Percentiles rank a stretch among this genome's conserved stretches.
Conservation (phyloP, 1,284 basidiomycete genomes). For the Malassezia brasiliensis region DNA sequence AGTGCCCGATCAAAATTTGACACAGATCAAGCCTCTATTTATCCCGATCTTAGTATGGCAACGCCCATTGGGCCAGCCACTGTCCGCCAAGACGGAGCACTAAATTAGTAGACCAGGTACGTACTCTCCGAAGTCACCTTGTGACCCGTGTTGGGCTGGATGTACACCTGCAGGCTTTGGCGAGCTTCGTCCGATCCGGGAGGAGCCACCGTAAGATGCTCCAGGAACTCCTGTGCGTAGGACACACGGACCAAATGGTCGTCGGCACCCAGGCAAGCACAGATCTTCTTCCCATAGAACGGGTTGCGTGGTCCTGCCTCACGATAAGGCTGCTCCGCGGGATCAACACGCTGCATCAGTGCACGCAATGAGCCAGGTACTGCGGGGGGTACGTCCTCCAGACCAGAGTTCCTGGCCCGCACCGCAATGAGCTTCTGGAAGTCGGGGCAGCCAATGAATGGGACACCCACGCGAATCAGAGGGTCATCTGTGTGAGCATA, state of each 20-base stretch:
- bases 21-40: not conserved
- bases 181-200: conserved; percentile 4
- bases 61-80: conserved; percentile 15
- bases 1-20: too few relatives aligned
- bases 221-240: conserved; percentile 38
- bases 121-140: conserved; percentile 19
- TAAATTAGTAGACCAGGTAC: conserved; percentile 1
- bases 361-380: conserved; percentile 33
- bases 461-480: conserved; percentile 61
- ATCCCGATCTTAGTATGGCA: conserved; percentile 11
- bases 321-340: conserved; percentile 26
- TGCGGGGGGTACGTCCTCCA: conserved; percentile 33
- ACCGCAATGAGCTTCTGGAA: conserved; percentile 49
- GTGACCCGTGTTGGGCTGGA: conserved; percentile 20
- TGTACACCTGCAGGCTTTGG: conserved; percentile 17
- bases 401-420: conserved; percentile 31
- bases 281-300: conserved; percentile 44
- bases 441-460: conserved; percentile 68
- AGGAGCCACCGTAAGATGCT: conserved; percentile 28
- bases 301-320: conserved; percentile 22
- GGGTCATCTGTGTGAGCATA: conserved; percentile 52
- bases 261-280: conserved; percentile 32
- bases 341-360: conserved; percentile 33
- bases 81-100: conserved; percentile 12
- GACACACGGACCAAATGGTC: conserved; percentile 39